Evolutionary conservation across 192 early-diverging fungal species (phyloP), one percentile per base, ranked within the genome.

Genomic region (Diversispora epigaea): DNA sequence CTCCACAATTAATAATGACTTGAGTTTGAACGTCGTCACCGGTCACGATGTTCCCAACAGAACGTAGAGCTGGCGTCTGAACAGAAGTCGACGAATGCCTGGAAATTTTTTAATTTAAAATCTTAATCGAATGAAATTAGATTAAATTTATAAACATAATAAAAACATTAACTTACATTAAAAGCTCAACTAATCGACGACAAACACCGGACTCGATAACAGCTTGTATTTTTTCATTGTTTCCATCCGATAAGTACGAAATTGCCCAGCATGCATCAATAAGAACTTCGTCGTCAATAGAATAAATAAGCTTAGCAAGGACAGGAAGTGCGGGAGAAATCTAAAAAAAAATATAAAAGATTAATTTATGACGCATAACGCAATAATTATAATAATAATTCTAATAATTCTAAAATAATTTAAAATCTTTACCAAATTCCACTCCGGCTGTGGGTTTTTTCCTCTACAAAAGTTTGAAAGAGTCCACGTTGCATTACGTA

Each of bases 211-310:
- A 86, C 79, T 99, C 96, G 75, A 99, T 95, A 10, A 99, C 97
- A 11, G 94, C 93, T 80, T 98, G 96, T 62, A 99, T 98, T 85
- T 97, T 97, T 76, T 98, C 95, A 83, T 99, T 98, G 49, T 89
- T 62, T 1, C 97, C 97, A 77, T 99, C 96, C 22, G 96, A 97
- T 40, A 99, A 89, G 77, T 99, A 99, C n/a, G 97, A 98, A 74
- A 99, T 93, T 21, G 97, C 97, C 97, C 97, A 99, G 88, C 96
- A 98, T n/a, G 97, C 93, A 80, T 98, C 97, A 15, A 95, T 97
- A 78, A 98, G 84, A 25, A 99, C 89, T 78, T 99, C 97, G 58
- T 96, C 95, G 81, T 99, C 98, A 21, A 85, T 87, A 15, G 93
- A 89, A 82, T 94, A 89, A 64, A 99, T 89, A 45, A 99, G 86